Percentiles rank a stretch among this genome's conserved stretches.
phyloP scores from a whole-genome alignment of 257 asterid genomes.

The Leonotis leonurus region DNA sequence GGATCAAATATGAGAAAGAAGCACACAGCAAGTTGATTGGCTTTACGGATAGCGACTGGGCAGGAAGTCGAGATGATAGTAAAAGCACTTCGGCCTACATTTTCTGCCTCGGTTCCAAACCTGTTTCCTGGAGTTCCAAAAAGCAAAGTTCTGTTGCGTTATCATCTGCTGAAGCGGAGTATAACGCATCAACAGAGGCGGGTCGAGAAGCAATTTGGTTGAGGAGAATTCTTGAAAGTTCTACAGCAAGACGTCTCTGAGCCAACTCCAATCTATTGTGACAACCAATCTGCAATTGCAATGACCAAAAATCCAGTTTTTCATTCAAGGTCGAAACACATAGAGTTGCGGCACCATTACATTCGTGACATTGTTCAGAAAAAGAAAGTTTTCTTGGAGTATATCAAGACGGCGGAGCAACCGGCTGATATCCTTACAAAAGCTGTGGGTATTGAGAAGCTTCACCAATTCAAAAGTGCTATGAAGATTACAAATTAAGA shows the following conservation, averaged over 20 bases:
- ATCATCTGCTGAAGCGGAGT: not conserved
- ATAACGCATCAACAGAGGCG: not conserved
- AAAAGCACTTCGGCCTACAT: not conserved
- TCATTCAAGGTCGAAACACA: slow-evolving; percentile 12
- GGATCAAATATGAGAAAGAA: no score
- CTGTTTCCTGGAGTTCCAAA: not conserved
- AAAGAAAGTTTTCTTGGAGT: not conserved
- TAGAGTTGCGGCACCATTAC: not conserved
- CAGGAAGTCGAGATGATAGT: not conserved
- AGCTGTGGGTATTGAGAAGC: not conserved
- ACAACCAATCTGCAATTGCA: not conserved
- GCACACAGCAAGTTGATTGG: no score
- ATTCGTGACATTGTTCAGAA: slow-evolving; percentile 5
- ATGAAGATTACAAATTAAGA: not conserved
- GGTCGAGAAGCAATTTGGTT: slow-evolving; percentile 7
- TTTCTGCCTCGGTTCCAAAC: not conserved
- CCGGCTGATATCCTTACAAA: not conserved
- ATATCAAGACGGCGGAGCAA: not conserved
- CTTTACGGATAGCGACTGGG: no score
- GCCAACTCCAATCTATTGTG: not conserved
- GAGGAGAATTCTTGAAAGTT: not conserved
- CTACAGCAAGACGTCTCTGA: not conserved
- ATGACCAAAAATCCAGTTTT: slow-evolving; percentile 6
- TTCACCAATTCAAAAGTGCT: not conserved
- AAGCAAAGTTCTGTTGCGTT: not conserved